Conservation (phyloP, 495 filamentous ascomycete genomes). For the Aspergillus mulundensis region DNA sequence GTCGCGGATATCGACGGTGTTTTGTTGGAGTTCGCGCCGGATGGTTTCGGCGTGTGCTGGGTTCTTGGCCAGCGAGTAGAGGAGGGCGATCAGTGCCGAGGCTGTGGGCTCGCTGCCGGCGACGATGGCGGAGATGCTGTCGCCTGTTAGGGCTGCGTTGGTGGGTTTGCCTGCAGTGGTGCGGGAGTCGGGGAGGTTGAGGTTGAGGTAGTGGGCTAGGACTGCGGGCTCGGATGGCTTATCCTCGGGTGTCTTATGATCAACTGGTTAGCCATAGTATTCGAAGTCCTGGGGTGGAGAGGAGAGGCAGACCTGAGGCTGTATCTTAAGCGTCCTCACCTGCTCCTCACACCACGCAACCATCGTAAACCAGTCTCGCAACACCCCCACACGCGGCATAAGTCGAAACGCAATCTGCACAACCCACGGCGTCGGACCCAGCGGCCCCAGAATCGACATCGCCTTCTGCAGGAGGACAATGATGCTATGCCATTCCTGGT, state of each 20-base stretch:
- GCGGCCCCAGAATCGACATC: slow-evolving; percentile 19
- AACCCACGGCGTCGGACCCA: slow-evolving; percentile 34
- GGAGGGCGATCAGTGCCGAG: slow-evolving; percentile 12
- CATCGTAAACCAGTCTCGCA: slow-evolving; percentile 19
- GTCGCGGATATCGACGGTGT: too few relatives aligned
- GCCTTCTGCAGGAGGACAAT: slow-evolving; percentile 14
- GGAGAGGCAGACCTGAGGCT: too few relatives aligned
- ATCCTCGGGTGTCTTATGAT: slow-evolving; percentile 5
- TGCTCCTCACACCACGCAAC: slow-evolving; percentile 17
- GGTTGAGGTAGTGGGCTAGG: slow-evolving; percentile 28
- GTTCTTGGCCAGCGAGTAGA: slow-evolving; percentile 18
- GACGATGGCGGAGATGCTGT: slow-evolving; percentile 20
- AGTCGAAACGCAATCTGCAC: slow-evolving; percentile 27
- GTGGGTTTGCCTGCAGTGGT: too few relatives aligned
- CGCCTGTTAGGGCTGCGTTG: slow-evolving; percentile 11
- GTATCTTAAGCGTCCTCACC: slow-evolving; percentile 9
- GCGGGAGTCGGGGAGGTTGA: too few relatives aligned
- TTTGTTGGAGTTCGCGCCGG: too few relatives aligned
- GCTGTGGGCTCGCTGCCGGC: slow-evolving; percentile 21
- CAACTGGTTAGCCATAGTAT: too few relatives aligned
- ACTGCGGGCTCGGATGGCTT: neutral
- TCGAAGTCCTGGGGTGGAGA: too few relatives aligned
- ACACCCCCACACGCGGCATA: slow-evolving; percentile 12
- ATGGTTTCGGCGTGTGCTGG: too few relatives aligned
- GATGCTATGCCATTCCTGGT: slow-evolving; percentile 16